Conservation (phyloP, 441 rosid genomes). For the Gossypium schwendimanii region DNA sequence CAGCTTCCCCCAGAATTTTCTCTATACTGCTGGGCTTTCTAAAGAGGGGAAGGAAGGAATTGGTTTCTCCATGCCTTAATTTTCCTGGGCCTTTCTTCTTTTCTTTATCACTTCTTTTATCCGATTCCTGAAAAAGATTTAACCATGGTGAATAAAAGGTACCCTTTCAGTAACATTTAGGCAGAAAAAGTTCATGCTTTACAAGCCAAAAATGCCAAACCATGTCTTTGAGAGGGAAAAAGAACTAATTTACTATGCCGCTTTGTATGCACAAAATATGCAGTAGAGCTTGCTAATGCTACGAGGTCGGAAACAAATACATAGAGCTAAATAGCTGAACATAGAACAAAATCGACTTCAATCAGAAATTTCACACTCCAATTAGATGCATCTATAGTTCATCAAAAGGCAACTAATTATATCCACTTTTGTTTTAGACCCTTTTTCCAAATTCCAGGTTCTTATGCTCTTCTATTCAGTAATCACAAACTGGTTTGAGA, state of each 20-base stretch:
- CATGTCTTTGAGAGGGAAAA: not conserved
- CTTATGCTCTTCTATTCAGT: too few relatives aligned
- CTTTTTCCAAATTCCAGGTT: too few relatives aligned
- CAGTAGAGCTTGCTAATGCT: not conserved
- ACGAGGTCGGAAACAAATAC: not conserved
- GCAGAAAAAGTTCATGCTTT: not conserved
- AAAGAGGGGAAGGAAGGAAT: constrained; percentile 76
- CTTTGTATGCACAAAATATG: not conserved
- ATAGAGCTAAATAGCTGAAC: not conserved
- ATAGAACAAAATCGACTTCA: not conserved
- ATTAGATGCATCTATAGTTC: not conserved
- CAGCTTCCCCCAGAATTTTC: constrained; percentile 88
- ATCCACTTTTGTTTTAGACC: too few relatives aligned
- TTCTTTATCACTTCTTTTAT: constrained; percentile 46
- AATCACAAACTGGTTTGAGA: too few relatives aligned
- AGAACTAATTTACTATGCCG: not conserved
- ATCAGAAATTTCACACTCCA: constrained; percentile 3
- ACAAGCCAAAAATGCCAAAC: not conserved
- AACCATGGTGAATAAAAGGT: constrained; percentile 5
- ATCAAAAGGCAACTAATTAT: not conserved
- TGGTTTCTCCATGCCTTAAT: constrained; percentile 59
- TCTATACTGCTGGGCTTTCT: constrained; percentile 90
- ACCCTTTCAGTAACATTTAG: not conserved
- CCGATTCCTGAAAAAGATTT: constrained; percentile 51
- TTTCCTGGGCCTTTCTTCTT: constrained; percentile 68